Evolutionary conservation across 371 early-diverging fungal species (phyloP), one percentile per base, ranked within the genome.

Genomic region (Choanephora cucurbitarum): DNA sequence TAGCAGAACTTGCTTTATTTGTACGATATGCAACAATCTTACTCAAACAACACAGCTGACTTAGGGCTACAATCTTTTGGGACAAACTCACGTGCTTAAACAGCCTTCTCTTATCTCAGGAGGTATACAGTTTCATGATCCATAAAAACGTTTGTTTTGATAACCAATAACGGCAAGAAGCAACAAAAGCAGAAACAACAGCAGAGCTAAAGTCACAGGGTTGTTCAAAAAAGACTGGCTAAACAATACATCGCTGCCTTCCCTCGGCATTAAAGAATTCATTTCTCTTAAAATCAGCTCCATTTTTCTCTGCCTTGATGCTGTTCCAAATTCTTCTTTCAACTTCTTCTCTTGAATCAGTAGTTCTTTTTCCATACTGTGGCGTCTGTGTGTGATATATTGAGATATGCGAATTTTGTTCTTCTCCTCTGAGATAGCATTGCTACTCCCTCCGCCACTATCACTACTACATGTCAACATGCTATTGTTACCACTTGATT

Each of bases 341-440:
- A 68, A 24, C 11, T 57, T 55, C 31, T 57, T 49, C 23, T 67
- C 68, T 49, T 60, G 60, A 10, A 42, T 32, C 21, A 64, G 22
- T 33, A 68, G 45, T 37, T 64, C 65, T 19, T 57, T 57, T 13
- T 68, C 64, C 54, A 68, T 51, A 21, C 56, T 53, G 42, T 56
- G 60, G 15, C 66, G 52, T 33, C 57, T 55, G 28, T 65, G 23
- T 18, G 53, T 60, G 14, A 65, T 32, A 57, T 53, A 60, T 22
- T 60, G 60, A 22, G 60, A 52, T 32, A 57, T 52, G 11, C 50
- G 57, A 11, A 62, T 55, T 37, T 34, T 51, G 23, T 33, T 33
- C 17, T 55, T 56, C 40, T 57, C 44, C 17, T 59, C 40, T 43
- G 10, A 28, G 28, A 28, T 7, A 28, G 28, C 28, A 28, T 28